These are phyloP conservation scores for Tricholoma bakamatsutake DNA, from an alignment of 768 basidiomycete genomes.

Conservation along the genomic window DNA sequence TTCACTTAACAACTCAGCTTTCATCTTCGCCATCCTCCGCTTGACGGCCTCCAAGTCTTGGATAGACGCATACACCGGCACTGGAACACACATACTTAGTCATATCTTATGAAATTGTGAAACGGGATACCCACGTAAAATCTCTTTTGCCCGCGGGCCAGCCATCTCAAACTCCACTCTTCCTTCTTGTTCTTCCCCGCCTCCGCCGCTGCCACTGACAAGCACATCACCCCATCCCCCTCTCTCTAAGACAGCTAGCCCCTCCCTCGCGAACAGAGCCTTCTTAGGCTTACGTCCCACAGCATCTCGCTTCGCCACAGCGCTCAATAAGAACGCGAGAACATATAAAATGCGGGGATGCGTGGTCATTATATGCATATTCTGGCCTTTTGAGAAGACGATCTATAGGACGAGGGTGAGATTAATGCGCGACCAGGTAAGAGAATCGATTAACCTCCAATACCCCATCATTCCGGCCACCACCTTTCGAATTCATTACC, in stretches of 20 bases:
- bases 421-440: conserved; percentile 9
- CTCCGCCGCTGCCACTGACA: conserved; percentile 26
- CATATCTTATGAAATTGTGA: not conserved
- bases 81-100: conserved; percentile 23
- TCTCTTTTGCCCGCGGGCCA: not conserved
- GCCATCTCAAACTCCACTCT: not conserved
- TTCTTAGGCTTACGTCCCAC: conserved; percentile 71
- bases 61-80: conserved; percentile 49
- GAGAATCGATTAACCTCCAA: conserved; percentile 21
- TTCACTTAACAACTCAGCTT: conserved; percentile 69
- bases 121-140: not conserved
- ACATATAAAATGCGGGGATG: conserved; percentile 62
- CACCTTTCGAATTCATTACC: conserved; percentile 25
- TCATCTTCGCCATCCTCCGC: conserved; percentile 48
- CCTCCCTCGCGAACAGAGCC: conserved; percentile 63
- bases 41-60: conserved; percentile 46
- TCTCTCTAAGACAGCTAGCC: conserved; percentile 42
- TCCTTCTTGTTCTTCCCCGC: not conserved
- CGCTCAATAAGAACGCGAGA: conserved; percentile 63
- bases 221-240: conserved; percentile 36
- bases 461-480: conserved; percentile 26
- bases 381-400: conserved; percentile 21
- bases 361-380: conserved; percentile 49
- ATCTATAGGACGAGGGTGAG: conserved; percentile 24
- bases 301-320: conserved; percentile 63